Evolutionary conservation across 2,329 filamentous ascomycete species (phyloP).

Genomic region (Neonectria faginata): DNA sequence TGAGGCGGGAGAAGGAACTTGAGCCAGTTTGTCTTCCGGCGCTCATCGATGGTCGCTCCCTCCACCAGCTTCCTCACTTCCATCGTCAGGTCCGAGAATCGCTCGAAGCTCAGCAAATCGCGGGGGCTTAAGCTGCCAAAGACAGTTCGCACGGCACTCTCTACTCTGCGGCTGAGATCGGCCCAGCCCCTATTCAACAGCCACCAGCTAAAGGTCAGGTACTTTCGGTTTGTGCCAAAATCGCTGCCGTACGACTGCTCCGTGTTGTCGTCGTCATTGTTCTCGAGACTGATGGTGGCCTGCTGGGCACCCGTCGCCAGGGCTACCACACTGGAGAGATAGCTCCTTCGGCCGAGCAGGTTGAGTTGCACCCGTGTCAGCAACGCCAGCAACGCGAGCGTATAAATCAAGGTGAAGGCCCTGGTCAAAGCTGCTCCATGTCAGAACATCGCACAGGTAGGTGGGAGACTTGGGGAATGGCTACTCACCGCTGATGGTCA

Average conservation of each 20-base stretch:
- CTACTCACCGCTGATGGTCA: constrained; percentile 90
- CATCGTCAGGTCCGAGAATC: constrained; percentile 82
- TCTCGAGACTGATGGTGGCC: constrained; percentile 87
- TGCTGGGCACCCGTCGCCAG: constrained; percentile 81
- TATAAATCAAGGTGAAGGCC: constrained; percentile 92
- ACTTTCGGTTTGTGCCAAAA: constrained; percentile 94
- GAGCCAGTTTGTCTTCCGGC: constrained; percentile 75
- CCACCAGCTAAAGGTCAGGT: constrained; percentile 99
- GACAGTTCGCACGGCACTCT: constrained; percentile 86
- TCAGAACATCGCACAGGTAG: constrained; percentile 24
- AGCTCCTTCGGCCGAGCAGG: constrained; percentile 93
- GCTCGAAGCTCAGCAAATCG: constrained; percentile 85
- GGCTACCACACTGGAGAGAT: constrained; percentile 94
- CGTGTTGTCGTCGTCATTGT: constrained; percentile 88
- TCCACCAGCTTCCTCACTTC: constrained; percentile 89
- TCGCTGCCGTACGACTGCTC: constrained; percentile 90
- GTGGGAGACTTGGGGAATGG: not conserved
- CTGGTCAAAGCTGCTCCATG: constrained; percentile 80
- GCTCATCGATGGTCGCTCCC: constrained; percentile 62
- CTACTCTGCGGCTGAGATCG: constrained; percentile 83
- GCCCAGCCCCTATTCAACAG: constrained; percentile 90
- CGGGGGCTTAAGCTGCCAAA: constrained; percentile 91
- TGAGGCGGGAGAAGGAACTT: constrained; percentile 82
- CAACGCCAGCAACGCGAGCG: constrained; percentile 86
- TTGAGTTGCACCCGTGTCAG: constrained; percentile 97